Evolutionary conservation across 2,329 filamentous ascomycete species (phyloP), one percentile per base, ranked within the genome.

Genomic region (Furcasterigmium furcatum): DNA sequence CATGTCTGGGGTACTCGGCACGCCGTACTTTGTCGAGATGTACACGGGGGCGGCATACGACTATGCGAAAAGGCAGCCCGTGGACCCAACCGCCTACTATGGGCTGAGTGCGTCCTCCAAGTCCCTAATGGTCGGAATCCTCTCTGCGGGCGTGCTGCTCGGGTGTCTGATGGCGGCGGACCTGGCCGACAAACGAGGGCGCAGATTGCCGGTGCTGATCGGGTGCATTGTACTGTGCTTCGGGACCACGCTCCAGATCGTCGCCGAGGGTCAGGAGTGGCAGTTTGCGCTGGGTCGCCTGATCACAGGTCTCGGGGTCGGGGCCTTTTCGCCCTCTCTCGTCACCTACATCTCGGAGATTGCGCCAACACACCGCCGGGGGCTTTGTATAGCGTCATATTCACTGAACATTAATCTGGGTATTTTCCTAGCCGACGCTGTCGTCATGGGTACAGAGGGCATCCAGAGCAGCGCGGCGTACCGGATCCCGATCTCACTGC

Each of bases 351-450:
- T 88, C 83, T 84, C 80, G 38, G 84, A 72, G 55, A 70, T 71
- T 49, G 68, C 70, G 25, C 80, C 81, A 27, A 74, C 73, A 62
- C 83, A 80, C 58, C 79, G 88, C 47, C 82, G 86, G 58, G 85
- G 86, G 58, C 83, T 85, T 44, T 74, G 89, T 49, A 85, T 91
- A 9, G 80, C 84, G 2, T 84, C 83, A 3, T 90, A 90, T 66
- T 85, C 89, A 64, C 88, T 89, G 71, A 87, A 80, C 63, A 84
- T 90, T 65, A 89, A 85, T 41, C 76, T 89, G 50, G 86, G 86
- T 60, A 72, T 90, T 50, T 70, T 89, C 55, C 64, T 89, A 46
- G 85, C 85, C 38, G 76, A 83, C 9, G 83, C 84, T 51, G 83
- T 89, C 48, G 77, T 80, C 57, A 87, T 88, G 58, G 77, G 67